Evolutionary conservation across 2,329 filamentous ascomycete species (phyloP).

Genomic region (Phialemoniopsis sp.): DNA sequence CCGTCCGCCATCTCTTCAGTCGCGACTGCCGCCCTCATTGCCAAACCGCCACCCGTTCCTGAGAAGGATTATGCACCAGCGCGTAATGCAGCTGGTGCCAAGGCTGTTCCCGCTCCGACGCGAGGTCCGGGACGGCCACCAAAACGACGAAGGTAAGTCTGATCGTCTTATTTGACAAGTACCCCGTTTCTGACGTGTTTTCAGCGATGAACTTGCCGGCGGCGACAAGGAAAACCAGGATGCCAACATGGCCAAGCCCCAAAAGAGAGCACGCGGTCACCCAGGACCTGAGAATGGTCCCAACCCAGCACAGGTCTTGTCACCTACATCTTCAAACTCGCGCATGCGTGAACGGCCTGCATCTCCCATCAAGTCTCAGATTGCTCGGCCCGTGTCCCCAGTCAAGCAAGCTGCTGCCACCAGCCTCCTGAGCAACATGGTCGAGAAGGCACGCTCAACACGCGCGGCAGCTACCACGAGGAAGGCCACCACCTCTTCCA

Average conservation of each 20-base stretch:
- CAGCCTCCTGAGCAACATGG: conserved; percentile 50
- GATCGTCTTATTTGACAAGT: conserved; percentile 7
- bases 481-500: conserved; percentile 41
- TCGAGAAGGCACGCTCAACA: conserved; percentile 56
- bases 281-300: conserved; percentile 35
- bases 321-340: conserved; percentile 79
- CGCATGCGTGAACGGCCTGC: conserved; percentile 47
- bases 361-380: conserved; percentile 53
- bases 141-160: conserved; percentile 49
- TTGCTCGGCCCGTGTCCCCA: conserved; percentile 57
- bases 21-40: conserved; percentile 15
- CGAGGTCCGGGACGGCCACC: conserved; percentile 21
- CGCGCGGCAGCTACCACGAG: conserved; percentile 38
- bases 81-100: neutral
- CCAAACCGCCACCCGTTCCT: conserved; percentile 40
- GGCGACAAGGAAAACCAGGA: conserved; percentile 82
- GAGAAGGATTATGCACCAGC: conserved; percentile 36
- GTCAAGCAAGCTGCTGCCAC: conserved; percentile 49
- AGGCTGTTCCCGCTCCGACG: conserved; percentile 1
- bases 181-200: conserved; percentile 15
- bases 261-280: conserved; percentile 57
- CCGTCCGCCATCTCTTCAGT: conserved; percentile 15
- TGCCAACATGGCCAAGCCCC: conserved; percentile 57
- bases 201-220: conserved; percentile 58
- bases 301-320: conserved; percentile 61